A percentile compares a stretch with the other conserved stretches of the same genome.
Conservation (phyloP, 2,329 filamentous ascomycete genomes). For the Pestalotiopsis sp. region DNA sequence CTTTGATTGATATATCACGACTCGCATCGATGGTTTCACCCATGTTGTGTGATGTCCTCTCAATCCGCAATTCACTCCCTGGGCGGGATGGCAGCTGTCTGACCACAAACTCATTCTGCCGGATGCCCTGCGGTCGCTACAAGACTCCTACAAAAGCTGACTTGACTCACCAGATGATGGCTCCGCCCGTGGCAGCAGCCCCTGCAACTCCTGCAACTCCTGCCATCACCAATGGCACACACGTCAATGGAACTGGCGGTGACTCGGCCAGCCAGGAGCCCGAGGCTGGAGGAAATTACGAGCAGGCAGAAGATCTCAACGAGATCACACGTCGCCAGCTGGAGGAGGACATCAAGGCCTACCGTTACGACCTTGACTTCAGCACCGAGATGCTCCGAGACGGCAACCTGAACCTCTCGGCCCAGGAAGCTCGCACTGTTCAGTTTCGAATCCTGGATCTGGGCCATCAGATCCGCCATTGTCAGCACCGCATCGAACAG, state of each 20-base stretch:
- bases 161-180: neutral
- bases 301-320: slow-evolving; percentile 27
- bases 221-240: neutral
- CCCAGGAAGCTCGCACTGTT: slow-evolving; percentile 41
- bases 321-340: slow-evolving; percentile 38
- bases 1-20: neutral
- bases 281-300: slow-evolving; percentile 23
- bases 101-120: neutral
- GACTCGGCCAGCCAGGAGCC: neutral
- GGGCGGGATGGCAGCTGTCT: neutral
- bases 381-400: slow-evolving; percentile 35
- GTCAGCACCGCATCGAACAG: slow-evolving; percentile 41
- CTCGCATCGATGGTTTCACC: neutral
- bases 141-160: neutral
- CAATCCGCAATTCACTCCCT: neutral
- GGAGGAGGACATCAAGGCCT: slow-evolving; percentile 43
- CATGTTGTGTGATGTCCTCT: neutral
- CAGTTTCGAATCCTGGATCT: slow-evolving; percentile 45
- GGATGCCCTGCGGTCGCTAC: neutral
- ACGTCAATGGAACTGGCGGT: neutral
- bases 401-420: slow-evolving; percentile 33
- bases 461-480: slow-evolving; percentile 44
- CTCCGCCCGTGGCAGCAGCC: neutral
- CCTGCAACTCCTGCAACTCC: neutral
- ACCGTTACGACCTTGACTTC: slow-evolving; percentile 44